Evolutionary conservation across 2,329 filamentous ascomycete genomes (phyloP), one percentile per base, ranked within the genome.

Genomic region (Nemania serpens): DNA sequence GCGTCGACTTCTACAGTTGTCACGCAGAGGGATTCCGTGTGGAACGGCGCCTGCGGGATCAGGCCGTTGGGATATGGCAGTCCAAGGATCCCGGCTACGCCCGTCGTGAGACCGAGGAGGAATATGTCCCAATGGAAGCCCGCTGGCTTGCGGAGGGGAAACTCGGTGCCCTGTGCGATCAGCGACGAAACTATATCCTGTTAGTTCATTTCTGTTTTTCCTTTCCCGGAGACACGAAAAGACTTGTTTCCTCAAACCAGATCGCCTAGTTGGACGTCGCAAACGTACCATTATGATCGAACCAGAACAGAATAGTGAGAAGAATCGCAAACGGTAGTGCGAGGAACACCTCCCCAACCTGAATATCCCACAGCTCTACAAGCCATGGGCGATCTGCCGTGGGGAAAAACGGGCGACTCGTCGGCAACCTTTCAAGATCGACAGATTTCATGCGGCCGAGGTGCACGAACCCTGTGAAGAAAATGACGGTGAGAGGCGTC

Each of bases 391-490:
- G 82, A 60, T 89, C 86, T 0, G 77, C 81, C 0, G 93, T 96
- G 0, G 93, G 93, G 69, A 85, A 87, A 78, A 96, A 97, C 0
- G 92, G 86, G 59, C 85, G 87, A 64, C 87, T 87, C 0, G 88
- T 94, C 0, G 92, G 92, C 29, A 97, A 79, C 9, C 83, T 87
- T 63, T 90, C 85, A 10, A 96, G 78, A 18, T 85, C 73, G 1
- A 96, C 83, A 42, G 82, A 76, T n/a, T 78, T 78, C 90, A 97
- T 94, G 69, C 90, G 88, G 7, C 92, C 92, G 64, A 96, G 86
- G 74, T 95, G 90, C 1, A 95, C 89, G 70, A 96, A 96, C 0
- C 92, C 92, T 0, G 92, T 93, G 74, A 96, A 96, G 80, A 96
- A 96, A 62, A 96, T 78, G 56, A 93, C 84, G 0, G 90, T 91